These are phyloP conservation scores for Petrea volubilis DNA, from an alignment of 257 asterid genomes.

Conservation along the genomic window DNA sequence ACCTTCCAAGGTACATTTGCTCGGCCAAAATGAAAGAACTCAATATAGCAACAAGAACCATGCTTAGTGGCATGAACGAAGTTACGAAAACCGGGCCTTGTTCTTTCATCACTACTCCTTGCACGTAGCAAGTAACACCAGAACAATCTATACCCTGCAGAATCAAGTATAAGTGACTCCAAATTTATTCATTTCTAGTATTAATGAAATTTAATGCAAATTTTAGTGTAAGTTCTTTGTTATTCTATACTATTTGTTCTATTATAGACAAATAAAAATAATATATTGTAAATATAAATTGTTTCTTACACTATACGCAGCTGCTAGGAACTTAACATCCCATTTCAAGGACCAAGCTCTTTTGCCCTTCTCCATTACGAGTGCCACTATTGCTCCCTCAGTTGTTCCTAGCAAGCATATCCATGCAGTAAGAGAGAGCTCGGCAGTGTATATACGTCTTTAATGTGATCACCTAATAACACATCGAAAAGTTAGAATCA, in stretches of 20 bases:
- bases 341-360: slow-evolving; percentile 59
- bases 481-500: background rate
- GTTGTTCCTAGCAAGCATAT: slow-evolving; percentile 69
- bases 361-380: slow-evolving; percentile 57
- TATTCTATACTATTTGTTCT: no score
- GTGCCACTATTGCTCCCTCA: slow-evolving; percentile 50
- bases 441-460: slow-evolving; percentile 60
- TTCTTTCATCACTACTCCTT: slow-evolving; percentile 66
- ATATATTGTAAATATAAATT: no score
- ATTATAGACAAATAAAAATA: no score
- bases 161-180: background rate
- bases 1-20: slow-evolving; percentile 67
- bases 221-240: background rate
- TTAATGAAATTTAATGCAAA: background rate
- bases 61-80: slow-evolving; percentile 72
- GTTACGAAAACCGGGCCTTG: slow-evolving; percentile 76
- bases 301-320: slow-evolving; percentile 62
- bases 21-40: slow-evolving; percentile 62
- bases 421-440: slow-evolving; percentile 76
- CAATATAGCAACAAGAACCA: slow-evolving; percentile 62
- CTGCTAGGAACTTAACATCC: slow-evolving; percentile 60
- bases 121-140: slow-evolving; percentile 62
- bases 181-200: background rate
- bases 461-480: slow-evolving; percentile 49
- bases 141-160: slow-evolving; percentile 68